Evolutionary conservation across 2,329 filamentous ascomycete genomes (phyloP).

Genomic region (Graphilbum sp.): DNA sequence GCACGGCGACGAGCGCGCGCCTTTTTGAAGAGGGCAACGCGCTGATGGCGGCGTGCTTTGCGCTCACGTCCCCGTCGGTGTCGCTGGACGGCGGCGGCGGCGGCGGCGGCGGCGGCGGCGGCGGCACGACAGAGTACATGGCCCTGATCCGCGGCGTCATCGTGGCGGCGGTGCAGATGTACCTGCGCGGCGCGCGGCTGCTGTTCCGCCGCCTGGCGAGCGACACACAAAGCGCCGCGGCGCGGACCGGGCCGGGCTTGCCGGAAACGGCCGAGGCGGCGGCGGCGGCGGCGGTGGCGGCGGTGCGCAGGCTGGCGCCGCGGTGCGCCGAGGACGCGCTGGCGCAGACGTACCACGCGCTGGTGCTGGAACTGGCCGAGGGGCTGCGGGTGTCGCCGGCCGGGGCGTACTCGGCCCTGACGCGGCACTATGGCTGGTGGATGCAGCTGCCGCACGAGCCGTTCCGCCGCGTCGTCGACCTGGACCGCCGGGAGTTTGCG

Average conservation of each 20-base stretch:
- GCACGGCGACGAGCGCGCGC: conserved; percentile 1
- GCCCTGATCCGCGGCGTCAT: conserved; percentile 41
- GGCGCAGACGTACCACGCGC: conserved; percentile 28
- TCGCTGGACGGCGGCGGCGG: conserved; percentile 40
- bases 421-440: conserved; percentile 38
- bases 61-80: conserved; percentile 41
- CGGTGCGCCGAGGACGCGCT: conserved; percentile 24
- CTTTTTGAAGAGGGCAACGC: conserved; percentile 38
- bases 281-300: conserved; percentile 21
- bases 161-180: conserved; percentile 37
- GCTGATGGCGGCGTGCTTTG: conserved; percentile 41
- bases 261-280: conserved; percentile 12
- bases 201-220: conserved; percentile 31
- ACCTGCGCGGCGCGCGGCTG: conserved; percentile 32
- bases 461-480: conserved; percentile 33
- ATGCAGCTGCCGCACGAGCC: conserved; percentile 36
- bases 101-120: no score
- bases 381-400: conserved; percentile 36
- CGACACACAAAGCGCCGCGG: conserved; percentile 21
- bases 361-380: conserved; percentile 29
- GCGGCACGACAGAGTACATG: conserved; percentile 43
- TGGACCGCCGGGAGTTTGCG: conserved; percentile 26
- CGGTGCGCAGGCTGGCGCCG: conserved; percentile 24
- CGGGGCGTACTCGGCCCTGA: conserved; percentile 33
- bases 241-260: conserved; percentile 28